phyloP scores from a whole-genome alignment of 139 green algal species.

The Diplosphaera chodatii region DNA sequence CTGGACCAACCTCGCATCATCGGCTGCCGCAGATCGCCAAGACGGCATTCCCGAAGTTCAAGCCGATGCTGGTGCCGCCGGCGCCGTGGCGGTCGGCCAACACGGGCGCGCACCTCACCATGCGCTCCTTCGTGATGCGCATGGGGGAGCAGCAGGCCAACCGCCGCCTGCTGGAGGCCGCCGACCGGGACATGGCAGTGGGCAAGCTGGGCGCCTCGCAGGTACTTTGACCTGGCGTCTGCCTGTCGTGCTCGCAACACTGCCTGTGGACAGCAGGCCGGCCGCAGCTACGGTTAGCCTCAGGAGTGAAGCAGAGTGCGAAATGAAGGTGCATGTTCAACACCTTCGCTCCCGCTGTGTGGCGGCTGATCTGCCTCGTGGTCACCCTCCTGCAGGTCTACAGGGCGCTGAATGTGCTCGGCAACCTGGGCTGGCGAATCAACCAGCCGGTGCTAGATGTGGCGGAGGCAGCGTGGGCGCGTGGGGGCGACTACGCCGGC shows the following conservation, averaged over 20 bases:
- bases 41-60: constrained; percentile 34
- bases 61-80: constrained; percentile 75
- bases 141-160: constrained; percentile 17
- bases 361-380: too few species aligned
- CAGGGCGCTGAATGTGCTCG: constrained; percentile 73
- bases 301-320: too few species aligned
- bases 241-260: too few species aligned
- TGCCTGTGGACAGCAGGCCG: neutral
- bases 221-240: neutral
- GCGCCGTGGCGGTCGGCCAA: constrained; percentile 54
- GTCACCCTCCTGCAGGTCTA: too few species aligned
- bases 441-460: constrained; percentile 48
- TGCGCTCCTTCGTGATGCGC: constrained; percentile 44
- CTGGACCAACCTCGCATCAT: too few species aligned
- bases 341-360: too few species aligned
- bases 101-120: constrained; percentile 56
- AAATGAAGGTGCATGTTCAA: too few species aligned
- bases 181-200: constrained; percentile 19
- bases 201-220: constrained; percentile 15
- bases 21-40: constrained; percentile 20
- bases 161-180: constrained; percentile 23
- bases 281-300: too few species aligned
- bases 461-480: constrained; percentile 29
- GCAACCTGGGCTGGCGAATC: constrained; percentile 59
- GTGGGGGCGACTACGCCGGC: constrained; percentile 16